Percentiles rank a stretch among this genome's conserved stretches.
Evolutionary conservation across 2,329 filamentous ascomycete species (phyloP).

Genomic region (Leptosphaerulina australis): DNA sequence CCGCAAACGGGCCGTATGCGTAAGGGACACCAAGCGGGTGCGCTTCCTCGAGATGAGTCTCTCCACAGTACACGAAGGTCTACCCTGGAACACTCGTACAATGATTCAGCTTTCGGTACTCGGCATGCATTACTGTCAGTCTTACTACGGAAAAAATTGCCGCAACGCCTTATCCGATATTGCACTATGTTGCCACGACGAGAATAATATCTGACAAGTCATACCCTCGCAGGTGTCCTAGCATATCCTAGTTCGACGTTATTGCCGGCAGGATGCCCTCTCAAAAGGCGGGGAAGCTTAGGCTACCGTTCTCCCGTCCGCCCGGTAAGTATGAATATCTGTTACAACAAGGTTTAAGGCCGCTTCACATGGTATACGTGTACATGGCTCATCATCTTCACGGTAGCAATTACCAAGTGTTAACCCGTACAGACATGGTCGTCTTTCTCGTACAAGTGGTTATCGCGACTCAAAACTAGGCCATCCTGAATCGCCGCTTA

Average conservation of each 20-base stretch:
- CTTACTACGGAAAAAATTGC: neutral
- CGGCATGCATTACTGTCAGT: constrained; percentile 9
- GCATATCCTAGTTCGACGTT: neutral
- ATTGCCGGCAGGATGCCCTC: neutral
- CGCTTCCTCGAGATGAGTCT: constrained; percentile 13
- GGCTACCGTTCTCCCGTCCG: constrained; percentile 13
- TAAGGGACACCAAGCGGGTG: constrained; percentile 15
- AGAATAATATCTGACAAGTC: neutral
- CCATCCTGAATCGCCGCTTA: constrained; percentile 5
- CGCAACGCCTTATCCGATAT: constrained; percentile 1
- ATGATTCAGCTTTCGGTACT: constrained; percentile 7
- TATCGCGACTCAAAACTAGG: constrained; percentile 1
- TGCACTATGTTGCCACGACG: neutral
- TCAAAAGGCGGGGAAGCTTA: constrained; percentile 16
- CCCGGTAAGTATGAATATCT: constrained; percentile 12
- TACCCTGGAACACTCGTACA: neutral
- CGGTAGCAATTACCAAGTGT: neutral
- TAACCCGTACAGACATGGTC: neutral
- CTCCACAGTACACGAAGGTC: constrained; percentile 2
- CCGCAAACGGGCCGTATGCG: constrained; percentile 18
- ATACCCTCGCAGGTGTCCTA: neutral
- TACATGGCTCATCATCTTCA: neutral
- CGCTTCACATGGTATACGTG: neutral
- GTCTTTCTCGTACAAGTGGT: constrained; percentile 7
- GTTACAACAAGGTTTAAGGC: constrained; percentile 4